Base-by-base conservation (phyloP, 140 eudicot genomes). In the Flaveria floridana region DNA sequence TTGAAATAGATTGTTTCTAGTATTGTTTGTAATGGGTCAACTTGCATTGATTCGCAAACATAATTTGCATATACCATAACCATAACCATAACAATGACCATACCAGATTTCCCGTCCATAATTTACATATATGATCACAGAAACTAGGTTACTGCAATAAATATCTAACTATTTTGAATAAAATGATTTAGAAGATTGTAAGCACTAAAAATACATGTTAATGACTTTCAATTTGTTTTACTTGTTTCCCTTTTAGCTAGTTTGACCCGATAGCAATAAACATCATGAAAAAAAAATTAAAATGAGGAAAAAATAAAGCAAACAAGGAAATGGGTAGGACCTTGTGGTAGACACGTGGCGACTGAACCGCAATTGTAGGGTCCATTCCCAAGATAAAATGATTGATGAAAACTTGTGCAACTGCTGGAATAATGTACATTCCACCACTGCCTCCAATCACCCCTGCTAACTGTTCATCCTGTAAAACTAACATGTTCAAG, bases 401-500 rank as follows among this genome's bases (percentile, higher is more conserved):
- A 82, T 92, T 89, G 18, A 92, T 30, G 83, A 92, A 87, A 70
- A 89, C 96, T 82, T 92, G 96, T 19, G 82, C 70, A 3, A 92
- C 96, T 21, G 95, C 98, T 3, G 96, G 92, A 78, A 89, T 87
- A 20, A 92, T 92, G 76, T 84, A 15, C 76, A 87, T 10, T 30
- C 96, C 98, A 12, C 98, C 96, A 76, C 98, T 92, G 34, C 96
- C 98, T 11, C 98, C 98, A 11, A 92, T 73, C 25, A 92, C 98
- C 58, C 98, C 98, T 6, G 87, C 98, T 76, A 89, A 75, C 68
- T 89, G 92, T 68, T 85, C 79, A 70, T 92, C 92, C 98, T 92
- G 81, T 50, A 75, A 19, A 66, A 68, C 52, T 15, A 61, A 1
- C 47, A 41, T 19, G 50, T 68, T 80, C 59, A 1, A 66, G 19